These are phyloP conservation scores for Rheum nobile DNA, from an alignment of 148 eudicot genomes.

Conservation along the genomic window DNA sequence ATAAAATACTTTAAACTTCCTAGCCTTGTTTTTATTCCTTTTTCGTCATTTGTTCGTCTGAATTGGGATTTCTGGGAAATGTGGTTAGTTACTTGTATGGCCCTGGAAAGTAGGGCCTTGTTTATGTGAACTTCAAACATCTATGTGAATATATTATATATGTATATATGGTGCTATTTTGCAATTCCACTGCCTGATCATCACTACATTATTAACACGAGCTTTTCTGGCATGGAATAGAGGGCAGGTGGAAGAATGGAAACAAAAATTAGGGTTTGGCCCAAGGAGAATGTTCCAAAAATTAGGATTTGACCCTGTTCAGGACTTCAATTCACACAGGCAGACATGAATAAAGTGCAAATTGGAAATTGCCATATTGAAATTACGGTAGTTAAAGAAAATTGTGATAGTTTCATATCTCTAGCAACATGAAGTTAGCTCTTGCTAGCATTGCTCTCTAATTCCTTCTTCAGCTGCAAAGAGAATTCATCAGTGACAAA, in stretches of 20 bases:
- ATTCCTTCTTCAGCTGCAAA: constrained; percentile 10
- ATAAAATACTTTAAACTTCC: neutral
- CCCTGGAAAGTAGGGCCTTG: neutral
- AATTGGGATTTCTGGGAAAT: neutral
- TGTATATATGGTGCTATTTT: neutral
- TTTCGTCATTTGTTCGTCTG: neutral
- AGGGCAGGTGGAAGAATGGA: neutral
- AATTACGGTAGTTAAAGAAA: too few species aligned
- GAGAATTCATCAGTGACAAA: constrained; percentile 10
- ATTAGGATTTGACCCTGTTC: too few species aligned
- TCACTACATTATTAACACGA: neutral
- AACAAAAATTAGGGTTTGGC: too few species aligned
- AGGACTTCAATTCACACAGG: too few species aligned
- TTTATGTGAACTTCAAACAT: neutral
- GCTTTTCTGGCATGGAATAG: neutral
- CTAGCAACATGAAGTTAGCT: neutral
- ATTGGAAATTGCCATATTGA: too few species aligned
- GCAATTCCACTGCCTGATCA: neutral
- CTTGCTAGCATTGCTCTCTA: constrained; percentile 8
- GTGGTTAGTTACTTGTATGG: neutral
- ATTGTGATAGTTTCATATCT: too few species aligned
- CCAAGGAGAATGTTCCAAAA: too few species aligned
- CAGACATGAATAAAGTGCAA: too few species aligned
- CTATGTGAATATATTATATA: neutral
- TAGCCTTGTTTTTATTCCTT: neutral